These are phyloP conservation scores for Hyaloscypha bicolor DNA, from an alignment of 495 filamentous ascomycete species.

Conservation along the genomic window DNA sequence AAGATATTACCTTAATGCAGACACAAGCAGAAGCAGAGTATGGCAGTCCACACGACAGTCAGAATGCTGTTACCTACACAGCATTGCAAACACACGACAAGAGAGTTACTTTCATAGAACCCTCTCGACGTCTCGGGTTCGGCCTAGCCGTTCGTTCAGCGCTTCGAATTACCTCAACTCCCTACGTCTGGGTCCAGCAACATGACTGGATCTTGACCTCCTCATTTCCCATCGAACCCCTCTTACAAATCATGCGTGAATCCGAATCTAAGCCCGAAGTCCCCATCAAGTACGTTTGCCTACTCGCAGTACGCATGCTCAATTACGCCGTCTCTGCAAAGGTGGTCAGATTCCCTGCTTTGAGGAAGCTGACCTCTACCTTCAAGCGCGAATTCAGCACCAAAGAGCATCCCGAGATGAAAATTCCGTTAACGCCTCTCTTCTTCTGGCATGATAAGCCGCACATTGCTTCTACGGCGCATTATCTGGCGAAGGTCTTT, in stretches of 20 bases:
- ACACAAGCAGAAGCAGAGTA: background rate
- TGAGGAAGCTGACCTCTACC: background rate
- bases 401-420: background rate
- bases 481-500: background rate
- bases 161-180: background rate
- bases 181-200: background rate
- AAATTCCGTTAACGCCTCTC: background rate
- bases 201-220: constrained; percentile 1
- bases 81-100: background rate
- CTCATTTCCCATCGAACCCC: background rate
- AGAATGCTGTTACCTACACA: background rate
- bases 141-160: background rate
- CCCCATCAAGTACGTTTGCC: constrained; percentile 1
- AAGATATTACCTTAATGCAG: background rate
- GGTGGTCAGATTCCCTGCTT: background rate
- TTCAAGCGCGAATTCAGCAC: background rate
- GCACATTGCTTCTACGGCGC: background rate
- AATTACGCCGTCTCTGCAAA: background rate
- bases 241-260: background rate
- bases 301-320: constrained; percentile 1
- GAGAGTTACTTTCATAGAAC: background rate
- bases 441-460: constrained; percentile 7
- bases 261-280: background rate
- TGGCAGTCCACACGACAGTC: background rate
- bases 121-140: background rate